Conservation (phyloP, 2,329 filamentous ascomycete species). For the Trematosphaeria pertusa region DNA sequence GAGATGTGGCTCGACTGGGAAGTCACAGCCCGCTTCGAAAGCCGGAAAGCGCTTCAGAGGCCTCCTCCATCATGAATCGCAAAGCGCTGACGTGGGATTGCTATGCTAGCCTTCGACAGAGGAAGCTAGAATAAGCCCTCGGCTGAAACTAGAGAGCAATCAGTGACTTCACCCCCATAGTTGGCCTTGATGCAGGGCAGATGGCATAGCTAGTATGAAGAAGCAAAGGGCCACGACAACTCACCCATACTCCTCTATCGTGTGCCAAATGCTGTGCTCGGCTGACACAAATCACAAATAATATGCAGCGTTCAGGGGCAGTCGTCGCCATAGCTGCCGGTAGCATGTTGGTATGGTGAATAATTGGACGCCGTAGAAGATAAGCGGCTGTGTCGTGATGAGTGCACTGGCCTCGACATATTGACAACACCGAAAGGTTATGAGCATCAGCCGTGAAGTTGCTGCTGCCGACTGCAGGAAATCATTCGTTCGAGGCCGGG, state of each 20-base stretch:
- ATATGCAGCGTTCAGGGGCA: conserved; percentile 40
- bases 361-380: conserved; percentile 27
- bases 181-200: conserved; percentile 17
- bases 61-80: too few species aligned
- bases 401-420: conserved; percentile 22
- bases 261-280: conserved; percentile 35
- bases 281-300: conserved; percentile 43
- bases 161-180: conserved; percentile 14
- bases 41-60: too few species aligned
- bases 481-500: conserved; percentile 18
- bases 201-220: conserved; percentile 18
- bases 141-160: conserved; percentile 4
- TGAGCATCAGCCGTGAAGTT: conserved; percentile 5
- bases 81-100: neutral
- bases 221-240: conserved; percentile 31
- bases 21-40: too few species aligned
- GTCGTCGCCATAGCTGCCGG: conserved; percentile 1
- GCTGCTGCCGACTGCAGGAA: conserved; percentile 17
- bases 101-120: neutral
- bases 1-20: too few species aligned
- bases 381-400: conserved; percentile 21
- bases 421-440: conserved; percentile 7
- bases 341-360: conserved; percentile 10
- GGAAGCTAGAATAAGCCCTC: neutral
- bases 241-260: conserved; percentile 23